These are phyloP conservation scores for Houttuynia cordata DNA, from an alignment of 164 flowering plant species.

Conservation along the genomic window DNA sequence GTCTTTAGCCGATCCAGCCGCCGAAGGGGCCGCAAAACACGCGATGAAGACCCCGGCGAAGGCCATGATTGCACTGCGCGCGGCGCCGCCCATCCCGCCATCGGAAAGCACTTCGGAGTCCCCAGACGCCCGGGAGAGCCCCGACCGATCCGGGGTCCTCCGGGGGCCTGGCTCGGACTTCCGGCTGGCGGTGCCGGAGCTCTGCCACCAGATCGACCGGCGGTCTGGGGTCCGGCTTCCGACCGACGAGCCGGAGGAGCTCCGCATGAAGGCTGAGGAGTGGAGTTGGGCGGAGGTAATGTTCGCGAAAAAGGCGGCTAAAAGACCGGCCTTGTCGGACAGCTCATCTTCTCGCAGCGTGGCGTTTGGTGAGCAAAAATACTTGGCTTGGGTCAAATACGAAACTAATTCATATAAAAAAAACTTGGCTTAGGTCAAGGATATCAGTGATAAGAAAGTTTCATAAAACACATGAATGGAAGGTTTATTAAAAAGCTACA, in stretches of 20 bases:
- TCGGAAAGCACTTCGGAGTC: neutral
- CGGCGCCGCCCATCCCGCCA: neutral
- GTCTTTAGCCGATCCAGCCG: neutral
- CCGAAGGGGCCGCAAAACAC: too few species aligned
- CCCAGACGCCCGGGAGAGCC: neutral
- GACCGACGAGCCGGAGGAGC: neutral
- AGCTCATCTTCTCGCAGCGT: too few species aligned
- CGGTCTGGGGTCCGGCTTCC: constrained; percentile 1
- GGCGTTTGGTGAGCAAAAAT: too few species aligned
- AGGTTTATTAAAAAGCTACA: too few species aligned
- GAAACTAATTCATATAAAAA: too few species aligned
- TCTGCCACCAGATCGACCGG: constrained; percentile 2
- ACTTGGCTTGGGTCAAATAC: too few species aligned
- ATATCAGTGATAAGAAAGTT: too few species aligned
- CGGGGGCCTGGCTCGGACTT: neutral
- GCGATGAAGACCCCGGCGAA: neutral
- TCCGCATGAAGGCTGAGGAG: neutral
- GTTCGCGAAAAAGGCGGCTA: too few species aligned
- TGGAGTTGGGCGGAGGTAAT: too few species aligned
- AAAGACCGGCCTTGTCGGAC: too few species aligned
- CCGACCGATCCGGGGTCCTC: constrained; percentile 4
- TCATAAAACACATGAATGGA: too few species aligned
- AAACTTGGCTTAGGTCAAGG: too few species aligned
- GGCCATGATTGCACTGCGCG: neutral
- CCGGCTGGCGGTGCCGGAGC: neutral